phyloP scores from a whole-genome alignment of 345 rosid species.

The Melastoma malabathricum region DNA sequence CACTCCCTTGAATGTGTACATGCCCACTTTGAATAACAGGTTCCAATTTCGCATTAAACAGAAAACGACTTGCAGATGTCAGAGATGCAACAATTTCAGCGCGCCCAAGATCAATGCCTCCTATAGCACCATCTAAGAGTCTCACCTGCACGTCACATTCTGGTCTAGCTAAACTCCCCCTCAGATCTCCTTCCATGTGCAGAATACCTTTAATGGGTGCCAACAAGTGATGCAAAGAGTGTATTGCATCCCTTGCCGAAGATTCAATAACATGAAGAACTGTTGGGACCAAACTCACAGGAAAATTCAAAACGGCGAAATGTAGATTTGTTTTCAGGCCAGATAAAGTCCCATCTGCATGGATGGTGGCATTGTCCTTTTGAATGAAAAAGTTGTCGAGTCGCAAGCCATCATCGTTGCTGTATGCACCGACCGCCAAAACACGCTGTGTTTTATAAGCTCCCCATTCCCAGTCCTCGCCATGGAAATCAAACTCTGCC shows the following conservation, averaged over 20 bases:
- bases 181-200: conserved; percentile 98
- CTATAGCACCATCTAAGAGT: conserved; percentile 88
- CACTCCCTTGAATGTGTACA: conserved; percentile 92
- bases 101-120: conserved; percentile 91
- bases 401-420: conserved; percentile 86
- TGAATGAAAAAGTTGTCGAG: conserved; percentile 88
- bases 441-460: conserved; percentile 80
- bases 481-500: conserved; percentile 97
- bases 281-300: conserved; percentile 89
- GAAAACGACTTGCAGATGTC: conserved; percentile 77
- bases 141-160: conserved; percentile 97
- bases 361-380: conserved; percentile 90
- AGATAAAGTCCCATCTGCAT: conserved; percentile 86
- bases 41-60: conserved; percentile 89
- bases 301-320: conserved; percentile 93
- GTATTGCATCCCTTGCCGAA: conserved; percentile 67
- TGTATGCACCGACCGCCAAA: conserved; percentile 82
- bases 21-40: conserved; percentile 88
- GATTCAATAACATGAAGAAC: conserved; percentile 84
- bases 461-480: conserved; percentile 99
- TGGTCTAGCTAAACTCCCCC: conserved; percentile 89
- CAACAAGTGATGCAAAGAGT: conserved; percentile 66
- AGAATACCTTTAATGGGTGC: conserved; percentile 86
- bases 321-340: conserved; percentile 94
- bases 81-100: conserved; percentile 94